Conservation (phyloP, 2,329 filamentous ascomycete species). For the Fusarium decemcellulare region DNA sequence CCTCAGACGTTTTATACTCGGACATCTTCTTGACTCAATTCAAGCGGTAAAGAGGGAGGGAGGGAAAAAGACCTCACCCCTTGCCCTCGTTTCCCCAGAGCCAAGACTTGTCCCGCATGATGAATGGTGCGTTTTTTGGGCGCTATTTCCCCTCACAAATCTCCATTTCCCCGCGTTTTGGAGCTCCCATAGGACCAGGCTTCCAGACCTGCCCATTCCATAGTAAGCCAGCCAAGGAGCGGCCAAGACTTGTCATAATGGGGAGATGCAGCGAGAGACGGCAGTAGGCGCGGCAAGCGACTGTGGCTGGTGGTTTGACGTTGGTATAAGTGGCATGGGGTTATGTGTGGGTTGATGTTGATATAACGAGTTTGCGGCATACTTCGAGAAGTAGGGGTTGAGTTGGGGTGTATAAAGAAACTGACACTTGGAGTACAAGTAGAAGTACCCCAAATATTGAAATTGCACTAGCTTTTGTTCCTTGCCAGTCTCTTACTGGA, state of each 20-base stretch:
- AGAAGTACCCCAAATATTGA: too few relatives aligned
- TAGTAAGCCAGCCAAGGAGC: not conserved
- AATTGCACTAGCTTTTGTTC: too few relatives aligned
- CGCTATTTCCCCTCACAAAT: constrained; percentile 35
- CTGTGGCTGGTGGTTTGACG: constrained; percentile 20
- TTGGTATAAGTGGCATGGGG: not conserved
- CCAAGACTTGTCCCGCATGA: constrained; percentile 35
- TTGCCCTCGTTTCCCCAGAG: constrained; percentile 24
- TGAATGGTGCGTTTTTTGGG: constrained; percentile 39
- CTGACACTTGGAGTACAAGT: too few relatives aligned
- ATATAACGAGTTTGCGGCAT: too few relatives aligned
- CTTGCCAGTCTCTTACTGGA: too few relatives aligned
- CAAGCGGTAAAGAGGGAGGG: too few relatives aligned
- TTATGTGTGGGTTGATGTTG: not conserved
- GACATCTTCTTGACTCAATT: too few relatives aligned
- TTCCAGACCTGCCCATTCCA: not conserved
- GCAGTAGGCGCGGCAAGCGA: constrained; percentile 27
- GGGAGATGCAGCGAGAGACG: not conserved
- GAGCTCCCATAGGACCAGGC: not conserved
- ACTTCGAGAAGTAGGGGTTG: too few relatives aligned
- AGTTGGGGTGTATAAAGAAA: too few relatives aligned
- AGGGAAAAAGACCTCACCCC: too few relatives aligned
- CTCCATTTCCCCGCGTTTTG: constrained; percentile 48
- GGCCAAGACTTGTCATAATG: constrained; percentile 14
- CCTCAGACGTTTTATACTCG: constrained; percentile 28